Base-by-base conservation (phyloP, 169 alveolate genomes). In the Plasmodium fragile region DNA sequence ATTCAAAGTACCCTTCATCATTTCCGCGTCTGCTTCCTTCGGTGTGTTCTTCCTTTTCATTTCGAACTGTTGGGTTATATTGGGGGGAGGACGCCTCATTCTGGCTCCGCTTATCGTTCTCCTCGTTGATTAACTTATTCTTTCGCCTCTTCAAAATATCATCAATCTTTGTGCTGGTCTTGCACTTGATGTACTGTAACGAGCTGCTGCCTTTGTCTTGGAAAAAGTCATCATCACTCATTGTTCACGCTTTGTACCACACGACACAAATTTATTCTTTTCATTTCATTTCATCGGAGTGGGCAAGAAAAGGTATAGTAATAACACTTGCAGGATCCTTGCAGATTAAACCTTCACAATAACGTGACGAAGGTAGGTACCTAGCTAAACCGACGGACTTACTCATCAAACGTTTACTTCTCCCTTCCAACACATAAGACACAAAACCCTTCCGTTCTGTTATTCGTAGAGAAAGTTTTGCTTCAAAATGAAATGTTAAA, bases 201-300 rank as follows among this genome's bases (percentile, higher is more conserved):
- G 84, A 90, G 53, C 49, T 41, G 28, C 80, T 81, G 43, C 52
- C 82, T 90, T 90, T 90, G 16, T 79, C 83, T 53, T 45, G 82
- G 55, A 90, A 90, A 90, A 90, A 90, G 25, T 90, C 94, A 90
- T 90, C 94, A 69, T 90, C 94, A 90, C 94, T 90, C 94, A 90
- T 90, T 81, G 77, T 83, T 71, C 34, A 1, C 30, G 13, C 49
- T 78, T 78, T 65, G 22, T 18, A 22, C 2, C 8, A 7, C 13
- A 55, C n/a, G 32, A 55, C 30, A 55, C 72, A n/a, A 10, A n/a
- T 55, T 55, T 32, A 55, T 55, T 73, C 34, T 73, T 73, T 34
- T 73, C 28, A 73, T 73, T 73, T 73, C 28, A 13, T 73, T 73
- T 73, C 28, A 13, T 34, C 32, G 22, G 36, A 30, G 36, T 34